Evolutionary conservation across 1,284 basidiomycete species (phyloP).

Genomic region (Cystobasidium sp.): DNA sequence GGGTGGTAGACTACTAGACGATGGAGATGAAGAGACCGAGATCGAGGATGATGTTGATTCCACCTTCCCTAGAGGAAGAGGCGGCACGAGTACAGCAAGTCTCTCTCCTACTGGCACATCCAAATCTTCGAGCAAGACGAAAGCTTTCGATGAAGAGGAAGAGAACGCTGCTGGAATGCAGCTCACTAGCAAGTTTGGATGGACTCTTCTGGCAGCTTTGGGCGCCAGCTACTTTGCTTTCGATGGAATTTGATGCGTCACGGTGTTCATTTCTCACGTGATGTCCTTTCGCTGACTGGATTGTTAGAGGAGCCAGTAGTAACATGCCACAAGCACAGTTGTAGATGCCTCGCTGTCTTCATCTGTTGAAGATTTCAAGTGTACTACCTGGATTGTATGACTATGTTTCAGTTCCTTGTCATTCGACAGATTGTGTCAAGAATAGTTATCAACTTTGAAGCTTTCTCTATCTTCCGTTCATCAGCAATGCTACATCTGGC

Average conservation of each 20-base stretch:
- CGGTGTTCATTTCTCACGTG: neutral
- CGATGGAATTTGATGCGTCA: neutral
- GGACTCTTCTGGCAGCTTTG: constrained; percentile 1
- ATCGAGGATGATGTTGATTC: neutral
- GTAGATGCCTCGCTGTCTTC: too few species aligned
- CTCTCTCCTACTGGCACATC: neutral
- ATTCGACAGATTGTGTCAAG: too few species aligned
- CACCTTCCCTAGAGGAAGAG: neutral
- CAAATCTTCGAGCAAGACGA: neutral
- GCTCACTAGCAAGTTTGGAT: constrained; percentile 18
- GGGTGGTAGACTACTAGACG: neutral
- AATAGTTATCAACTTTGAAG: too few species aligned
- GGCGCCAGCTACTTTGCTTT: constrained; percentile 19
- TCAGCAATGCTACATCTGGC: too few species aligned
- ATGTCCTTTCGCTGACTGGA: too few species aligned
- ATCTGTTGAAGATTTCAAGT: too few species aligned
- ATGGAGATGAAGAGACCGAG: neutral
- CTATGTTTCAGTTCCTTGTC: too few species aligned
- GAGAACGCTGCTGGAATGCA: constrained; percentile 7
- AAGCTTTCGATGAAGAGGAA: constrained; percentile 4
- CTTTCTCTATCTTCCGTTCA: too few species aligned
- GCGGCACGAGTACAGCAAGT: neutral
- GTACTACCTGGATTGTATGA: too few species aligned
- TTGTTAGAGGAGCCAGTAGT: too few species aligned
- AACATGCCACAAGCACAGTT: too few species aligned